phyloP scores from a whole-genome alignment of 2,329 filamentous ascomycete genomes.

The Pestalotiopsis sp. region DNA sequence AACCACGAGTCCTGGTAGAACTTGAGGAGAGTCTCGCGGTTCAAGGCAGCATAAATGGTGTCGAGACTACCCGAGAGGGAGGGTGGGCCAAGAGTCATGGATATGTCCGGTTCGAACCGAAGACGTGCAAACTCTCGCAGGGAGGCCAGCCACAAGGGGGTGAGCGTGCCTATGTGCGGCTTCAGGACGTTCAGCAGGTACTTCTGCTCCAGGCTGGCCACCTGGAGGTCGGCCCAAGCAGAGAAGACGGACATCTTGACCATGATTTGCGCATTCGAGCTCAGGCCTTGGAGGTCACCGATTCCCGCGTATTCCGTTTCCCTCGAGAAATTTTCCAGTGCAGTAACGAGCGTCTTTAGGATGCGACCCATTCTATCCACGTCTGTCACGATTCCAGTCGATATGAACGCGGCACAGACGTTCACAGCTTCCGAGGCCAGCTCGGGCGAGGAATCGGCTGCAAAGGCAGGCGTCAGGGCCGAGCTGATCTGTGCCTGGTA shows the following conservation, averaged over 20 bases:
- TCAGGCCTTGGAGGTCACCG: constrained; percentile 88
- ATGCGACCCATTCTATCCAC: constrained; percentile 99
- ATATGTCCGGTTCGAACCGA: constrained; percentile 96
- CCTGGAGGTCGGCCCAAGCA: constrained; percentile 95
- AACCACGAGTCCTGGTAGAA: constrained; percentile 99
- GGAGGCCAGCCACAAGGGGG: constrained; percentile 91
- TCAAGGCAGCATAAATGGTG: constrained; percentile 91
- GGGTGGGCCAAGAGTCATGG: constrained; percentile 81
- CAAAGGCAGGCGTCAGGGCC: constrained; percentile 93
- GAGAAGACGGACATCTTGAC: constrained; percentile 97
- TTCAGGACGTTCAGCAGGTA: constrained; percentile 88
- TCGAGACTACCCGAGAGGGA: constrained; percentile 85
- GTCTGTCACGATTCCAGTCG: constrained; percentile 95
- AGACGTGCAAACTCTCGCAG: constrained; percentile 91
- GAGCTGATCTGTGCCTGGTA: constrained; percentile 99
- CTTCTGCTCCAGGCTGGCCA: constrained; percentile 88
- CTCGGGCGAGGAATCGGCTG: constrained; percentile 92
- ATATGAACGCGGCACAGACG: constrained; percentile 97
- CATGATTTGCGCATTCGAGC: constrained; percentile 97
- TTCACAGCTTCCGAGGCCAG: constrained; percentile 94
- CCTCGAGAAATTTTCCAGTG: constrained; percentile 87
- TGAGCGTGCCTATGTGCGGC: constrained; percentile 86
- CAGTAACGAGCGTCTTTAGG: constrained; percentile 86
- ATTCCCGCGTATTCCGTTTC: constrained; percentile 84
- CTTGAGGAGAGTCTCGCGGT: constrained; percentile 87